These are phyloP conservation scores for Ophiosphaerella herpotricha DNA, from an alignment of 2,329 filamentous ascomycete species.

Conservation along the genomic window DNA sequence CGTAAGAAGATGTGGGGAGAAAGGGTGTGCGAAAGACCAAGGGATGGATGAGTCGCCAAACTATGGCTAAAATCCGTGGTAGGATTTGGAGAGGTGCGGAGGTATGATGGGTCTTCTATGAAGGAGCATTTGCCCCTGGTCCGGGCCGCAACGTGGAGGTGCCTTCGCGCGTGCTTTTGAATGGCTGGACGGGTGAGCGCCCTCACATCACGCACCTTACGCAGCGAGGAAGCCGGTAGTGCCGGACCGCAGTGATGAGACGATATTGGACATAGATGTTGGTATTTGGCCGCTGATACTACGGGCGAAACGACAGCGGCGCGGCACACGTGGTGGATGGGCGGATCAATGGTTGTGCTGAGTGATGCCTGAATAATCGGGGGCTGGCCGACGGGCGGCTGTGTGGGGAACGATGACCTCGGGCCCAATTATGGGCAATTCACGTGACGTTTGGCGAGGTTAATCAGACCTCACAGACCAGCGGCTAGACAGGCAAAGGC, in stretches of 20 bases:
- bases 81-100: too few species aligned
- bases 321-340: too few species aligned
- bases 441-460: conserved; percentile 7
- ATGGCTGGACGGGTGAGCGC: not conserved
- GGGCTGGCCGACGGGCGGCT: conserved; percentile 13
- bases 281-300: too few species aligned
- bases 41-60: too few species aligned
- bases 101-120: too few species aligned
- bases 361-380: conserved; percentile 41
- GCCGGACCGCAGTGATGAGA: too few species aligned
- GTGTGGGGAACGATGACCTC: conserved; percentile 27
- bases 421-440: conserved; percentile 10
- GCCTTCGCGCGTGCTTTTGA: not conserved
- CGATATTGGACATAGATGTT: not conserved
- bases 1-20: not conserved
- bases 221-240: too few species aligned
- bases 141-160: conserved; percentile 4
- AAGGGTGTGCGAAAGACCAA: not conserved
- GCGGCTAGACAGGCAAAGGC: not conserved
- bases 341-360: conserved; percentile 17
- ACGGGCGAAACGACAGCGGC: too few species aligned
- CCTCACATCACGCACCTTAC: not conserved
- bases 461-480: conserved; percentile 10
- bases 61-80: too few species aligned
- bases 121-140: not conserved